phyloP scores from a whole-genome alignment of 2,329 filamentous ascomycete species.

The Tolypocladium ovalisporum region DNA sequence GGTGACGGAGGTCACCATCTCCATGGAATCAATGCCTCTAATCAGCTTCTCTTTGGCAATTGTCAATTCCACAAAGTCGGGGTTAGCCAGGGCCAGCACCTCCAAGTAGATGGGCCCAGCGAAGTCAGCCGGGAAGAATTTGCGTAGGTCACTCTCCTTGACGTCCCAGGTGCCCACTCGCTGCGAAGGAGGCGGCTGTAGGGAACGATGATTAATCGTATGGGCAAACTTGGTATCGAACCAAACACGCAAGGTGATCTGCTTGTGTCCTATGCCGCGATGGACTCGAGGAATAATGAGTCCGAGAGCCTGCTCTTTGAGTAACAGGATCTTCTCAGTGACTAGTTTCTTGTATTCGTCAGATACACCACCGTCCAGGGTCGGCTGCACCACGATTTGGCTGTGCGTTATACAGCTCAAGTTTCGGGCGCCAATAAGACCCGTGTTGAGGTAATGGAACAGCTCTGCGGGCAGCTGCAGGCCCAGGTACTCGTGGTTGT shows the following conservation, averaged over 20 bases:
- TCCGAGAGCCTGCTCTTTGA: constrained; percentile 66
- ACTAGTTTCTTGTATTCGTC: constrained; percentile 74
- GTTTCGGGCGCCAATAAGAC: constrained; percentile 67
- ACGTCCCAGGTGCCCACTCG: constrained; percentile 60
- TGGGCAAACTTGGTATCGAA: constrained; percentile 61
- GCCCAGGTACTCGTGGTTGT: constrained; percentile 86
- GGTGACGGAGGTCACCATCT: constrained; percentile 61
- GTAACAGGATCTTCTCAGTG: constrained; percentile 58
- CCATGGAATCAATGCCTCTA: constrained; percentile 51
- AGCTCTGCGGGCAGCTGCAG: constrained; percentile 81
- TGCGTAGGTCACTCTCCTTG: constrained; percentile 43
- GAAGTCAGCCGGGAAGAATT: constrained; percentile 32
- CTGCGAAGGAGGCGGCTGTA: constrained; percentile 35
- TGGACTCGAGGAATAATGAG: constrained; percentile 72
- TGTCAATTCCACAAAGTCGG: constrained; percentile 59
- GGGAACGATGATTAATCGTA: constrained; percentile 51
- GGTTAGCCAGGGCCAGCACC: constrained; percentile 56
- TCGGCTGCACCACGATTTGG: constrained; percentile 69
- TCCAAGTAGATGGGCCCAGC: constrained; percentile 39
- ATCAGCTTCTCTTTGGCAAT: constrained; percentile 47
- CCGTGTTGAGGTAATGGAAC: constrained; percentile 79
- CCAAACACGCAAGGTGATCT: constrained; percentile 73
- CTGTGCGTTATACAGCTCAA: constrained; percentile 74
- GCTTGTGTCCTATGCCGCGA: constrained; percentile 71
- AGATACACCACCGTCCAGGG: constrained; percentile 71